phyloP scores from a whole-genome alignment of 2,329 filamentous ascomycete species.

The Hymenoscyphus fraxineus region DNA sequence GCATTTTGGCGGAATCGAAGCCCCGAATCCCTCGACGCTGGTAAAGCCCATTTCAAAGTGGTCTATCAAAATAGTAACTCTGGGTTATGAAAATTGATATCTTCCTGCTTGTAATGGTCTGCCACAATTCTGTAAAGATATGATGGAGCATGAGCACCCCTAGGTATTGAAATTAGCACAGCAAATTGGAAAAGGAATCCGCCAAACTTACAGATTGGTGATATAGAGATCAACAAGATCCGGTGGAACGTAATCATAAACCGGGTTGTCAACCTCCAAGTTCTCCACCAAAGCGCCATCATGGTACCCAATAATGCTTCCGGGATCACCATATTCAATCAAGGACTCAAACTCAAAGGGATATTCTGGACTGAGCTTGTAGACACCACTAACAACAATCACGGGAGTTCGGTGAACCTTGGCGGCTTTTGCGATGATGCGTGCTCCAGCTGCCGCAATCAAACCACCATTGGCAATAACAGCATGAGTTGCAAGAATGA shows the following conservation, averaged over 20 bases:
- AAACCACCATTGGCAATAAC: slow-evolving; percentile 87
- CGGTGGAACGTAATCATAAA: slow-evolving; percentile 78
- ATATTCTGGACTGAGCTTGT: slow-evolving; percentile 88
- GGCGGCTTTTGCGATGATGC: slow-evolving; percentile 78
- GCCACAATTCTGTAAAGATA: slow-evolving; percentile 70
- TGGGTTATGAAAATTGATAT: slow-evolving; percentile 56
- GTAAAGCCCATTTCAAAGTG: background rate
- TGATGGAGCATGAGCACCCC: slow-evolving; percentile 64
- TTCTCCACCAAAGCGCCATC: slow-evolving; percentile 76
- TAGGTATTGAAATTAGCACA: slow-evolving; percentile 31
- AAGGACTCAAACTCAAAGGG: slow-evolving; percentile 77
- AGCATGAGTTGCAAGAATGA: slow-evolving; percentile 82
- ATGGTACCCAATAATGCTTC: slow-evolving; percentile 70
- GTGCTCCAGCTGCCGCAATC: slow-evolving; percentile 78
- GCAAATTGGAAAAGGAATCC: slow-evolving; percentile 4
- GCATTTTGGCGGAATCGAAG: background rate
- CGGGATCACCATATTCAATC: slow-evolving; percentile 82
- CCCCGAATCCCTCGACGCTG: background rate
- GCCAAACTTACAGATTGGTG: slow-evolving; percentile 67
- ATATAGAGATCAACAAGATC: slow-evolving; percentile 78
- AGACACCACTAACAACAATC: slow-evolving; percentile 84
- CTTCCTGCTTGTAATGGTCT: slow-evolving; percentile 72
- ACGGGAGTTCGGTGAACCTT: slow-evolving; percentile 79
- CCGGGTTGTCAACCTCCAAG: slow-evolving; percentile 72
- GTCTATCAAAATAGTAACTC: slow-evolving; percentile 30